Evolutionary conservation across 1,284 basidiomycete species (phyloP).

Genomic region (Trichosporon ovoides): DNA sequence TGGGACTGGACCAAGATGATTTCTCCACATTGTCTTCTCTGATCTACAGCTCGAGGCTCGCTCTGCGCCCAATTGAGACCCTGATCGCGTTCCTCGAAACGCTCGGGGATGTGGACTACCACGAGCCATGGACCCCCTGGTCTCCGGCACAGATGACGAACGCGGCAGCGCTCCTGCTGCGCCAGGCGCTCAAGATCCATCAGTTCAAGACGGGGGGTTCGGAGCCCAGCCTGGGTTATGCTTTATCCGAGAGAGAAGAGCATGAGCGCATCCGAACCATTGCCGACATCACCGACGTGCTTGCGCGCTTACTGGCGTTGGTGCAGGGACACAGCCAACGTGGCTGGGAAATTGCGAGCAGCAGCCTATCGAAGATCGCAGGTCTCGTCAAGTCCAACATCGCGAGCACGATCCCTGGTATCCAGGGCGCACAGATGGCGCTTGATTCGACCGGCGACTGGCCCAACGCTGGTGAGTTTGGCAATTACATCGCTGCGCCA

Average conservation of each 20-base stretch:
- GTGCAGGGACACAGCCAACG: slow-evolving; percentile 9
- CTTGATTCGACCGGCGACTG: background rate
- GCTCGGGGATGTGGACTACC: slow-evolving; percentile 9
- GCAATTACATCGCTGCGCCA: background rate
- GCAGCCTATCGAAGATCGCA: slow-evolving; percentile 14
- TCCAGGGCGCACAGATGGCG: slow-evolving; percentile 13
- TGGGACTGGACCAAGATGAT: slow-evolving; percentile 21
- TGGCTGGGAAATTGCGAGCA: slow-evolving; percentile 18
- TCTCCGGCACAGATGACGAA: slow-evolving; percentile 17
- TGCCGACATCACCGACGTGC: slow-evolving; percentile 7
- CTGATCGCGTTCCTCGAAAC: slow-evolving; percentile 13
- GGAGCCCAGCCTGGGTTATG: background rate
- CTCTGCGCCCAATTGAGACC: slow-evolving; percentile 9
- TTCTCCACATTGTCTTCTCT: slow-evolving; percentile 9
- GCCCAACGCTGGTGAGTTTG: background rate
- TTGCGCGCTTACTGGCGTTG: slow-evolving; percentile 6
- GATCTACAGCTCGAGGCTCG: slow-evolving; percentile 5
- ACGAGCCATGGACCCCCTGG: slow-evolving; percentile 16
- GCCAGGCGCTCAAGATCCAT: slow-evolving; percentile 17
- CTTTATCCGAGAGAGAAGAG: background rate
- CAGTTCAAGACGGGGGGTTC: background rate
- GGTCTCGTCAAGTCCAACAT: background rate
- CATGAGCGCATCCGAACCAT: slow-evolving; percentile 1
- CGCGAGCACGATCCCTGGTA: slow-evolving; percentile 14
- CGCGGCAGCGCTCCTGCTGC: slow-evolving; percentile 15